Conservation (phyloP, 352 stramenopile genomes). For the Pseudoperonospora humuli region DNA sequence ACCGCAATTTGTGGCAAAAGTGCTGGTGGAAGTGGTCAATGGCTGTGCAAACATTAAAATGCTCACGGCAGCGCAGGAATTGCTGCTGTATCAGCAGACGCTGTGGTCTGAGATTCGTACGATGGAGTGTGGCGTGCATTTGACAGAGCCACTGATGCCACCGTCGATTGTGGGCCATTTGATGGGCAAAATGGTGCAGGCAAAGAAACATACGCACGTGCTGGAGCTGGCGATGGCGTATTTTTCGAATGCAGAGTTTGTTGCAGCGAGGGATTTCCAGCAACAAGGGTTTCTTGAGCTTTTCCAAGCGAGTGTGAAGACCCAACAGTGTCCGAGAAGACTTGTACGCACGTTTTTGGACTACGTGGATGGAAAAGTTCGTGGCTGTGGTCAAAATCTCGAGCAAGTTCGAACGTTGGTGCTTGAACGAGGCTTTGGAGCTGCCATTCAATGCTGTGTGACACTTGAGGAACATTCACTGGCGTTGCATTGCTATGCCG, state of each 20-base stretch:
- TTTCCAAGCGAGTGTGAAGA: constrained; percentile 26
- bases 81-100: constrained; percentile 43
- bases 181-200: constrained; percentile 34
- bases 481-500: constrained; percentile 38
- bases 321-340: constrained; percentile 10
- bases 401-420: constrained; percentile 9
- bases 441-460: constrained; percentile 62
- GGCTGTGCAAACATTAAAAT: constrained; percentile 62
- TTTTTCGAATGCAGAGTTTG: constrained; percentile 24
- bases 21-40: constrained; percentile 49
- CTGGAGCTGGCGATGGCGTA: constrained; percentile 33
- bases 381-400: constrained; percentile 3
- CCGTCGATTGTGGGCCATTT: constrained; percentile 44
- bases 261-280: constrained; percentile 33
- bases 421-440: constrained; percentile 54
- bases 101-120: constrained; percentile 12
- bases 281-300: constrained; percentile 58
- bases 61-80: constrained; percentile 34
- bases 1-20: constrained; percentile 32
- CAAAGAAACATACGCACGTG: constrained; percentile 26
- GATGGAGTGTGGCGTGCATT: neutral
- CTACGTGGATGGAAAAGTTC: constrained; percentile 24
- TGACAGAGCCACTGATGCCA: constrained; percentile 26
- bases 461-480: constrained; percentile 29
- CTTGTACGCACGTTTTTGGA: constrained; percentile 34